phyloP scores from a whole-genome alignment of 768 basidiomycete genomes.

The Pulveroboletus sp. region DNA sequence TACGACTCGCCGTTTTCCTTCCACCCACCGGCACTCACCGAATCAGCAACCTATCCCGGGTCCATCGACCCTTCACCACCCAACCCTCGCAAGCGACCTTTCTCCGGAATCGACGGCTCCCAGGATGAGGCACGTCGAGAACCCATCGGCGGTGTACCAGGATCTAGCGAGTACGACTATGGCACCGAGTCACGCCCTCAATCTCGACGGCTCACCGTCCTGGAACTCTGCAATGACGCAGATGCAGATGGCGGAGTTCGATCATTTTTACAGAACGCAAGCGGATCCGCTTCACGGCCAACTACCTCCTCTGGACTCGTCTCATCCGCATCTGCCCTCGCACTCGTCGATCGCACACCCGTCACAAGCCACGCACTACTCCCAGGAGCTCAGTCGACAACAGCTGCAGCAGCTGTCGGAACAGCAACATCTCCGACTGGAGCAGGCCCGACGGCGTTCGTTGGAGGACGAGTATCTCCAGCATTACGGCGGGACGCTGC shows the following conservation, averaged over 20 bases:
- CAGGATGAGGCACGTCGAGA: conserved; percentile 44
- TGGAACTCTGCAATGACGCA: conserved; percentile 86
- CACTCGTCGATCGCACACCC: conserved; percentile 48
- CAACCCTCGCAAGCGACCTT: conserved; percentile 63
- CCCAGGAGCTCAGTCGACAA: conserved; percentile 47
- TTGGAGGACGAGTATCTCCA: conserved; percentile 38
- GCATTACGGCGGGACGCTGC: conserved; percentile 33
- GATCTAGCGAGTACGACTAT: conserved; percentile 56
- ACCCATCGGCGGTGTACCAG: conserved; percentile 25
- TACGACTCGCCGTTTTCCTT: conserved; percentile 78
- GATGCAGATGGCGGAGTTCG: conserved; percentile 43
- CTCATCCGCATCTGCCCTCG: conserved; percentile 46
- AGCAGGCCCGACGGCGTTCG: conserved; percentile 32
- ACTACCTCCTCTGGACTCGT: conserved; percentile 46
- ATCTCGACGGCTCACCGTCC: conserved; percentile 76
- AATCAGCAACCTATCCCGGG: conserved; percentile 30
- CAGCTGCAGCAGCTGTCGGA: conserved; percentile 39
- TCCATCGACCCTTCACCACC: conserved; percentile 33
- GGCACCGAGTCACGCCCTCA: conserved; percentile 74
- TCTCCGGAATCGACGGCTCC: conserved; percentile 51
- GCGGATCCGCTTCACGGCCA: conserved; percentile 38
- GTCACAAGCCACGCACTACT: conserved; percentile 37
- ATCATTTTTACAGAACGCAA: conserved; percentile 42
- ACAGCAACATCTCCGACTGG: conserved; percentile 36
- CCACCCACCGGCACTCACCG: conserved; percentile 59